phyloP scores from a whole-genome alignment of 1,284 basidiomycete genomes.

The Gomphus sp. region DNA sequence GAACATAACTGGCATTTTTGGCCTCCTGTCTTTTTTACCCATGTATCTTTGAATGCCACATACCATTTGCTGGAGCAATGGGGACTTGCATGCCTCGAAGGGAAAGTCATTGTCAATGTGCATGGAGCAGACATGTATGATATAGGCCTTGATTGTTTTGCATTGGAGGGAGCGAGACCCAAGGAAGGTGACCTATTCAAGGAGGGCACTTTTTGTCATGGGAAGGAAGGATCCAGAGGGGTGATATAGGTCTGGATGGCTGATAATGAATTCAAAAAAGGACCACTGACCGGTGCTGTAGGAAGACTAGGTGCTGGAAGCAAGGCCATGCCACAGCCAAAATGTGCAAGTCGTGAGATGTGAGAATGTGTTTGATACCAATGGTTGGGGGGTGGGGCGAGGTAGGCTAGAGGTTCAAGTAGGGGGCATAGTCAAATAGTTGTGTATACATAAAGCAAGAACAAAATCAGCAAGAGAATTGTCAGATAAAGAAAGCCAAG shows the following conservation, averaged over 20 bases:
- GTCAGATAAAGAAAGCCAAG: too few relatives aligned
- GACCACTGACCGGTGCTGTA: constrained; percentile 22
- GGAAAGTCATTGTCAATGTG: constrained; percentile 19
- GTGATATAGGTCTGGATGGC: constrained; percentile 16
- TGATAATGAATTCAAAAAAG: constrained; percentile 19
- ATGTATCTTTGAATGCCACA: constrained; percentile 23
- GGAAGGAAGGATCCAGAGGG: constrained; percentile 18
- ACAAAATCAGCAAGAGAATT: too few relatives aligned
- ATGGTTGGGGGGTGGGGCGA: constrained; percentile 17
- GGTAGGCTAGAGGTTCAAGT: constrained; percentile 11
- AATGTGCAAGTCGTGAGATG: constrained; percentile 19
- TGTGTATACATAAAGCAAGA: too few relatives aligned
- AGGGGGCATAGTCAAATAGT: too few relatives aligned
- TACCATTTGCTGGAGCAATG: constrained; percentile 18
- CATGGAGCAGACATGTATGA: constrained; percentile 21
- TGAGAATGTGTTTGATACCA: constrained; percentile 21
- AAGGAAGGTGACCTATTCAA: constrained; percentile 21
- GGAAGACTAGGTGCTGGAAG: constrained; percentile 15
- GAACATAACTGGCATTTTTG: constrained; percentile 4
- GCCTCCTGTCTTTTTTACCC: constrained; percentile 18
- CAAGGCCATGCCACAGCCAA: constrained; percentile 6
- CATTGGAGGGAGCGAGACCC: not conserved
- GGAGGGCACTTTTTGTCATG: constrained; percentile 18
- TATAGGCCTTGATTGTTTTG: constrained; percentile 8
- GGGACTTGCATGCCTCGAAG: constrained; percentile 17